Evolutionary conservation across 768 basidiomycete species (phyloP).

Genomic region (Kwoniella bestiolae): DNA sequence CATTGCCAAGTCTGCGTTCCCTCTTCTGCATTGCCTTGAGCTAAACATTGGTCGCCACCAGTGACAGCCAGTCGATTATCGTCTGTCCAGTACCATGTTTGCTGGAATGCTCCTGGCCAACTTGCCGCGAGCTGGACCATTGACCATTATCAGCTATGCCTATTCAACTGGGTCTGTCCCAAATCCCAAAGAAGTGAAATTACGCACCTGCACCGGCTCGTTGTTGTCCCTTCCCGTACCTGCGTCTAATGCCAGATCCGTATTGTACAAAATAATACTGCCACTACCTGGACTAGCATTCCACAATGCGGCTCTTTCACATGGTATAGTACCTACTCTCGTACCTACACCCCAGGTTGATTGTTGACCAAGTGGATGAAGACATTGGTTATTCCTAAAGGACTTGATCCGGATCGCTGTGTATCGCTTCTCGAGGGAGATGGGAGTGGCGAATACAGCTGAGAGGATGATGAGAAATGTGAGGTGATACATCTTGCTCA

Average conservation of each 20-base stretch:
- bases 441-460: background rate
- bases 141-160: background rate
- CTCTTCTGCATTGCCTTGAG: constrained; percentile 18
- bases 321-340: constrained; percentile 6
- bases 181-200: background rate
- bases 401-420: constrained; percentile 10
- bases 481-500: background rate
- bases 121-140: background rate
- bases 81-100: constrained; percentile 25
- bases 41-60: constrained; percentile 42
- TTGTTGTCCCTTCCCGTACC: constrained; percentile 16
- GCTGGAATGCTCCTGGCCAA: background rate
- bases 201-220: background rate
- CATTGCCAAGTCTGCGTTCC: constrained; percentile 52
- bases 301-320: constrained; percentile 22
- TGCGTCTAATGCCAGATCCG: constrained; percentile 21
- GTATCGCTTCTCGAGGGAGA: background rate
- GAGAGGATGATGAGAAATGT: background rate
- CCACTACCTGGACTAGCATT: constrained; percentile 26
- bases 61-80: constrained; percentile 33
- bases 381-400: background rate
- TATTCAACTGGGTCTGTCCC: background rate
- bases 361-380: background rate
- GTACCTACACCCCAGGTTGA: constrained; percentile 2
- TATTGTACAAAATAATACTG: constrained; percentile 15